Evolutionary conservation across 2,329 filamentous ascomycete genomes (phyloP).

Genomic region (Ophiostoma triangulosporum): DNA sequence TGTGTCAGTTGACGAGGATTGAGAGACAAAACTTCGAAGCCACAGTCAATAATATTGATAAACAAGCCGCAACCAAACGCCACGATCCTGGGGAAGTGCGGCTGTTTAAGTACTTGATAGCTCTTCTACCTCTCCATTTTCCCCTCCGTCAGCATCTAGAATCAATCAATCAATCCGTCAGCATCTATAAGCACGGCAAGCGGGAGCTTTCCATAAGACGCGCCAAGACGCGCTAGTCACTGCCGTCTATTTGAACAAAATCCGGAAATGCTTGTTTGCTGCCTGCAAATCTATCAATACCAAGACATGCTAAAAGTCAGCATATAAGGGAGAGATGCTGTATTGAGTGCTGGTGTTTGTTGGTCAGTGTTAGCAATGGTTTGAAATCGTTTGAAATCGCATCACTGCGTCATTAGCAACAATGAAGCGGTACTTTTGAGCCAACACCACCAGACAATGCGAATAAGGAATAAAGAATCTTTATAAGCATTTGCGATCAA

Average conservation of each 20-base stretch:
- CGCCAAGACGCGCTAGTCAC: background rate
- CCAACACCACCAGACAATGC: background rate
- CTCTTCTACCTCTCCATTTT: background rate
- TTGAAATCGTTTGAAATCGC: background rate
- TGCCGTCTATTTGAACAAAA: background rate
- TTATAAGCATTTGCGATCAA: background rate
- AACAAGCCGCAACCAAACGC: background rate
- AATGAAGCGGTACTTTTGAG: background rate
- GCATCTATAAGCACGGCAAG: background rate
- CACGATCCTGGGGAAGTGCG: background rate
- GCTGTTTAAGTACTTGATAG: background rate
- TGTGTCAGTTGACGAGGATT: no score
- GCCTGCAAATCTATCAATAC: background rate
- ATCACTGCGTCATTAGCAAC: background rate
- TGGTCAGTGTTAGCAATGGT: background rate
- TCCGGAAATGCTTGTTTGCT: background rate
- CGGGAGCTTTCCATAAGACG: background rate
- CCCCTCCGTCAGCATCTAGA: background rate
- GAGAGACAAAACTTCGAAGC: no score
- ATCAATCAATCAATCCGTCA: background rate
- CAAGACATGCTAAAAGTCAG: background rate
- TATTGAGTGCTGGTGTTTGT: no score
- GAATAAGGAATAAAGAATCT: background rate
- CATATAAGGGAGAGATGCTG: background rate
- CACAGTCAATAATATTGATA: background rate